A percentile compares a stretch with the other conserved stretches of the same genome.
Conservation (phyloP, 2,329 filamentous ascomycete genomes). For the Myriosclerotinia duriaeana region DNA sequence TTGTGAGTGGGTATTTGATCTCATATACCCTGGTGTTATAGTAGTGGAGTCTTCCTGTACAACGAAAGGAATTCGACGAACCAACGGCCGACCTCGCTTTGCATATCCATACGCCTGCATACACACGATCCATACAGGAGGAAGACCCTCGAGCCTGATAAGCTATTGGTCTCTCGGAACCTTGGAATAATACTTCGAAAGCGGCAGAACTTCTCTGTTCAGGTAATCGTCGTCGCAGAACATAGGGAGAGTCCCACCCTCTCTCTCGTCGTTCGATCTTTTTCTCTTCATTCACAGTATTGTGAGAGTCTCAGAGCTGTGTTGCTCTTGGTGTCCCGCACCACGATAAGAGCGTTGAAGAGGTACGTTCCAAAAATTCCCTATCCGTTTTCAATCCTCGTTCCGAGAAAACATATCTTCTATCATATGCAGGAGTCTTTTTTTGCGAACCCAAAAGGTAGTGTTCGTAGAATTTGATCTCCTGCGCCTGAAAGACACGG, state of each 20-base stretch:
- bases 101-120: conserved; percentile 21
- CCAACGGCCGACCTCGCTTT: conserved; percentile 24
- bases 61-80: conserved; percentile 22
- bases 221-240: conserved; percentile 27
- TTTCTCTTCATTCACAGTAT: conserved; percentile 21
- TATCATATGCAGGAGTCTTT: conserved; percentile 21
- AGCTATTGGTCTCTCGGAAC: conserved; percentile 20
- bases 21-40: conserved; percentile 22
- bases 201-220: conserved; percentile 24
- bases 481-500: conserved; percentile 19
- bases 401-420: conserved; percentile 20
- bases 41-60: conserved; percentile 23
- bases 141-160: conserved; percentile 17
- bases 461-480: conserved; percentile 16
- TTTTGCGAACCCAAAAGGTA: conserved; percentile 25
- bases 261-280: conserved; percentile 4
- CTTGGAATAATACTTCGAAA: conserved; percentile 18
- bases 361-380: conserved; percentile 28
- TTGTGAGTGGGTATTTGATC: conserved; percentile 23
- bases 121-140: conserved; percentile 22
- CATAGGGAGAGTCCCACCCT: conserved; percentile 16
- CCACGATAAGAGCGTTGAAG: conserved; percentile 28
- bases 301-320: conserved; percentile 33
- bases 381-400: conserved; percentile 16
- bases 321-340: conserved; percentile 34